A percentile compares a stretch with the other conserved stretches of the same genome.
Evolutionary conservation across 352 stramenopile species (phyloP).

Genomic region (Globisporangium recalcitrans): DNA sequence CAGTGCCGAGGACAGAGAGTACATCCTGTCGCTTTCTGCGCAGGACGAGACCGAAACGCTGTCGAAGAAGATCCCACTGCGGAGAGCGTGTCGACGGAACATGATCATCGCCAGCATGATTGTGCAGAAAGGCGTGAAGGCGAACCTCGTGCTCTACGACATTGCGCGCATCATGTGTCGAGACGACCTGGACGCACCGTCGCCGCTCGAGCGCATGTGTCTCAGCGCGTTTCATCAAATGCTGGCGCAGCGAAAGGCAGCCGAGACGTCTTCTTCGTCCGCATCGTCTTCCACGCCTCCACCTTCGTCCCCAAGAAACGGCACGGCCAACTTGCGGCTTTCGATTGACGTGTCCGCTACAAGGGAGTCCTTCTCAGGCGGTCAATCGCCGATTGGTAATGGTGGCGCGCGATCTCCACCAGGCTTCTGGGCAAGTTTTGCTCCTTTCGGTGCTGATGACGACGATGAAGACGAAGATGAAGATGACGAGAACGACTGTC

Average conservation of each 20-base stretch:
- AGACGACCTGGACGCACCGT: conserved; percentile 74
- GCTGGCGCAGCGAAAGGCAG: conserved; percentile 21
- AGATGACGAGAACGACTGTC: conserved; percentile 17
- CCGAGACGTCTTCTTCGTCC: too few species aligned
- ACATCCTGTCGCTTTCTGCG: conserved; percentile 57
- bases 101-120: conserved; percentile 79
- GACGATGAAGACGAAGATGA: conserved; percentile 47
- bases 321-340: conserved; percentile 34
- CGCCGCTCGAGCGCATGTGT: conserved; percentile 56
- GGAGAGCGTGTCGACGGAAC: conserved; percentile 66
- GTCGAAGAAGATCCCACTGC: conserved; percentile 67
- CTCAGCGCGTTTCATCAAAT: conserved; percentile 68
- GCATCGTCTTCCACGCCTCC: background rate
- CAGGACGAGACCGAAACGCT: conserved; percentile 52
- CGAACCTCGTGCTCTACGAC: conserved; percentile 57
- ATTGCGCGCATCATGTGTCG: conserved; percentile 82
- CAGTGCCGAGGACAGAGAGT: conserved; percentile 50
- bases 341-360: conserved; percentile 42
- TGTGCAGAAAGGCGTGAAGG: conserved; percentile 69
- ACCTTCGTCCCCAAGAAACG: conserved; percentile 9
- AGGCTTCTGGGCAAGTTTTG: conserved; percentile 75
- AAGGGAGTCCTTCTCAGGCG: conserved; percentile 16
- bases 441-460: conserved; percentile 53
- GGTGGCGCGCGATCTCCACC: conserved; percentile 55
- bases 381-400: conserved; percentile 31